These are phyloP conservation scores for Immersiella caudata DNA, from an alignment of 495 filamentous ascomycete species.

Conservation along the genomic window DNA sequence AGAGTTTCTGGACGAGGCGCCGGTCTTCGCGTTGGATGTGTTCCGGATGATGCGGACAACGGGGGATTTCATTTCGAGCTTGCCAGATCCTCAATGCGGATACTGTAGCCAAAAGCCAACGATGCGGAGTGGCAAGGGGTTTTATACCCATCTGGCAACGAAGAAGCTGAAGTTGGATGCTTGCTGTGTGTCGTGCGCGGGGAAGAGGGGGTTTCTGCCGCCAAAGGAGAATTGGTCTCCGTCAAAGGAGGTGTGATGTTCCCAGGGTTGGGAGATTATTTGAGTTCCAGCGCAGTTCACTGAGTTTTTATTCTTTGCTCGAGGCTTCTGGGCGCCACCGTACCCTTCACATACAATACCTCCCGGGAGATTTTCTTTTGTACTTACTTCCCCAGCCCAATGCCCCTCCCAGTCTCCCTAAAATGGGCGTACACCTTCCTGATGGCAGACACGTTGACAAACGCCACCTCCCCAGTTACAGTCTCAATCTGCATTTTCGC, in stretches of 20 bases:
- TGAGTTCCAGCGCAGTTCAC: no score
- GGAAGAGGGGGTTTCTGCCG: not conserved
- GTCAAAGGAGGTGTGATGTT: not conserved
- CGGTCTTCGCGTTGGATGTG: constrained; percentile 24
- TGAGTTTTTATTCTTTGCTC: no score
- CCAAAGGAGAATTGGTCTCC: not conserved
- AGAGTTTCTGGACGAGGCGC: constrained; percentile 22
- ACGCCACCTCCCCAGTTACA: no score
- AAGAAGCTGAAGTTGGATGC: constrained; percentile 19
- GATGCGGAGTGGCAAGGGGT: constrained; percentile 16
- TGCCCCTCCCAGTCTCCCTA: no score
- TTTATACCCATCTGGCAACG: constrained; percentile 30
- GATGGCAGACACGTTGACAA: no score
- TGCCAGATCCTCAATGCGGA: constrained; percentile 23
- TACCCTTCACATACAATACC: no score
- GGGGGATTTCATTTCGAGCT: constrained; percentile 27
- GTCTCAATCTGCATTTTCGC: no score
- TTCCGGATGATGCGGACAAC: constrained; percentile 27
- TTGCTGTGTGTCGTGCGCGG: not conserved
- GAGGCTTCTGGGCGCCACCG: no score
- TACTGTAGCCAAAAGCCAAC: constrained; percentile 26
- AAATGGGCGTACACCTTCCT: no score
- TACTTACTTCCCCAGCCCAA: no score
- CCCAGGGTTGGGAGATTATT: no score
- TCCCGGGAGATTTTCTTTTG: no score